phyloP scores from a whole-genome alignment of 2,329 filamentous ascomycete genomes.

The Sclerotinia borealis region DNA sequence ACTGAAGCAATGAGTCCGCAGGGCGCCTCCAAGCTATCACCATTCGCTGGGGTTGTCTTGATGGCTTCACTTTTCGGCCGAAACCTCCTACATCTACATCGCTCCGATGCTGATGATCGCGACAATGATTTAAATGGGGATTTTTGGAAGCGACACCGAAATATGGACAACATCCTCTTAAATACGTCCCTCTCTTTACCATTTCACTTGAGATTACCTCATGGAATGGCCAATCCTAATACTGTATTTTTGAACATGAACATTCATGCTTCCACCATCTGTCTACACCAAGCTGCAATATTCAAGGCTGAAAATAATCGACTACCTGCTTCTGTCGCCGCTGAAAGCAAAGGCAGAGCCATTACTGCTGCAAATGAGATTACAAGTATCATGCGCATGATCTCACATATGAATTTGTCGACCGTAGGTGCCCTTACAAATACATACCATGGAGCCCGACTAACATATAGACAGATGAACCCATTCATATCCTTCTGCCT shows the following conservation, averaged over 20 bases:
- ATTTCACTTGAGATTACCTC: slow-evolving; percentile 69
- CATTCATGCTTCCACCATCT: slow-evolving; percentile 93
- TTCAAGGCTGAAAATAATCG: slow-evolving; percentile 92
- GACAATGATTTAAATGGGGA: slow-evolving; percentile 86
- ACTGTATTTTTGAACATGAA: slow-evolving; percentile 95
- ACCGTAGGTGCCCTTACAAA: slow-evolving; percentile 49
- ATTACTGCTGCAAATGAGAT: slow-evolving; percentile 92
- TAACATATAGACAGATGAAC: slow-evolving; percentile 65
- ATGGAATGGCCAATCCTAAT: slow-evolving; percentile 70
- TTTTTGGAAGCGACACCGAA: slow-evolving; percentile 91
- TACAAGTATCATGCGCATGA: slow-evolving; percentile 89
- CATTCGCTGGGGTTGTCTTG: slow-evolving; percentile 74
- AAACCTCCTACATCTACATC: slow-evolving; percentile 85
- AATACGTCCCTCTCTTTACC: slow-evolving; percentile 84
- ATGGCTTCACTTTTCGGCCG: slow-evolving; percentile 88
- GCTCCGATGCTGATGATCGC: slow-evolving; percentile 72
- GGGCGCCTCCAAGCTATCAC: slow-evolving; percentile 67
- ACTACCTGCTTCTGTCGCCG: slow-evolving; percentile 67
- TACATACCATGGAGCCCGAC: neutral
- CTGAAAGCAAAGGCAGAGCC: slow-evolving; percentile 88
- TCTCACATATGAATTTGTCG: slow-evolving; percentile 82
- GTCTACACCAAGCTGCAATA: slow-evolving; percentile 95
- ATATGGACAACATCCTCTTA: slow-evolving; percentile 82
- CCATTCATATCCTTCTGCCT: slow-evolving; percentile 93
- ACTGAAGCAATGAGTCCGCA: slow-evolving; percentile 62